A percentile compares a stretch with the other conserved stretches of the same genome.
Evolutionary conservation across 306 rosid genomes (phyloP).

Genomic region (Cicer pinnatifidum): DNA sequence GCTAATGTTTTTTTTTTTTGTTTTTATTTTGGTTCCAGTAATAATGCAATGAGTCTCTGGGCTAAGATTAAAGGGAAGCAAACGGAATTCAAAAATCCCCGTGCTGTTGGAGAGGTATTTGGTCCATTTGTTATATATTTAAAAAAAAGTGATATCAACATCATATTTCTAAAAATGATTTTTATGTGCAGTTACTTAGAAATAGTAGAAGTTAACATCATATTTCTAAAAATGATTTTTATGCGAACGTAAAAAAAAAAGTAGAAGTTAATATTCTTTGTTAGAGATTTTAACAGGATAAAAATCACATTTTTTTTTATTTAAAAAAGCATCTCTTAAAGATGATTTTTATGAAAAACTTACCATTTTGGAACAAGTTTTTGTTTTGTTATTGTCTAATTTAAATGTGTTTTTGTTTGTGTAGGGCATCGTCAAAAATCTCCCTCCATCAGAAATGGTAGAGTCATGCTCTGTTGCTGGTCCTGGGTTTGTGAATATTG

Average conservation of each 20-base stretch:
- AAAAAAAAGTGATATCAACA: too few species aligned
- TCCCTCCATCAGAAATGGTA: conserved; percentile 22
- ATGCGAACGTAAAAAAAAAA: too few species aligned
- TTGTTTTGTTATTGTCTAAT: conserved; percentile 13
- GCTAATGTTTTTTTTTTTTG: background rate
- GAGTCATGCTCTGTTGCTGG: conserved; percentile 29
- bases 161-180: too few species aligned
- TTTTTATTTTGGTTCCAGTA: conserved; percentile 53
- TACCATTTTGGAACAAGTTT: background rate
- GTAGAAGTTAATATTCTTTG: too few species aligned
- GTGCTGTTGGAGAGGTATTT: conserved; percentile 70
- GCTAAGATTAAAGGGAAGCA: conserved; percentile 73
- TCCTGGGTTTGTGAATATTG: conserved; percentile 56
- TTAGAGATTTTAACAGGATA: too few species aligned
- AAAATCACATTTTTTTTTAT: too few species aligned
- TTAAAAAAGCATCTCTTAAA: too few species aligned
- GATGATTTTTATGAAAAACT: too few species aligned
- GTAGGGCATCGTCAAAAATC: conserved; percentile 30
- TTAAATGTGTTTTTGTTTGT: conserved; percentile 11
- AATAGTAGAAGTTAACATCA: too few species aligned
- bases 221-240: too few species aligned
- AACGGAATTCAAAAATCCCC: conserved; percentile 59
- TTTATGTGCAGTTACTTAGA: too few species aligned
- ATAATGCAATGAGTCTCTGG: conserved; percentile 85
- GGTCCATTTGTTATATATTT: too few species aligned